Base-by-base conservation (phyloP, 2,329 filamentous ascomycete species). In the Daldinia eschscholtzii region DNA sequence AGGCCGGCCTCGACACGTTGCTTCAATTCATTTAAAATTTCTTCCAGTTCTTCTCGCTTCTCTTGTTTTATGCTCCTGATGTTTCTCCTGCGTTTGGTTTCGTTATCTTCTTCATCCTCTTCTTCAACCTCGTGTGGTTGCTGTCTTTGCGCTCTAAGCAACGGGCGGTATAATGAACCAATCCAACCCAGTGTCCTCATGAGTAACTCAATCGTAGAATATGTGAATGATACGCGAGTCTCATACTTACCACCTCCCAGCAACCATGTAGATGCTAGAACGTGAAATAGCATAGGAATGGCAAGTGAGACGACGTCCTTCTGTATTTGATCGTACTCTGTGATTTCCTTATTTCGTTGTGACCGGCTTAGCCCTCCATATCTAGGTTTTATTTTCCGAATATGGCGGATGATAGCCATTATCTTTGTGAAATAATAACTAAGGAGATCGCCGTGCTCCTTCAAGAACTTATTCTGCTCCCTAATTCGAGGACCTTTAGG, bases 401-500 rank as follows among this genome's bases (percentile, higher is more conserved):
- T 76, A 37, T 73, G 58, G 10, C 67, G 13, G 2, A 78, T 46
- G 30, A 70, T 23, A 13, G 42, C 30, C 28, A 65, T 55, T 15
- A 77, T 74, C 50, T 74, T 71, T 6, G 66, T 60, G 57, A 76
- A 73, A 59, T 77, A 78, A 57, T 75, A 69, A 6, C 58, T 50
- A 3, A 78, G 55, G 41, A 77, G 57, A 50, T 73, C 67, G 26
- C 60, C 56, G 61, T 78, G 63, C 6, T 74, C 50, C 9, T 67
- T 52, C 20, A 78, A 52, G 44, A 79, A 76, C n/a, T 7, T 30
- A 52, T 74, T 77, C 59, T 78, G 76, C 13, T 70, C 72, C 13
- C 33, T n/a, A 9, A 77, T 62, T 6, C 50, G 44, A 18, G 73
- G 72, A 26, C 70, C 72, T 13, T 46, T 70, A 13, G 74, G 76